Conservation (phyloP, 2,329 filamentous ascomycete species). For the Ceratocystis alfenasii region DNA sequence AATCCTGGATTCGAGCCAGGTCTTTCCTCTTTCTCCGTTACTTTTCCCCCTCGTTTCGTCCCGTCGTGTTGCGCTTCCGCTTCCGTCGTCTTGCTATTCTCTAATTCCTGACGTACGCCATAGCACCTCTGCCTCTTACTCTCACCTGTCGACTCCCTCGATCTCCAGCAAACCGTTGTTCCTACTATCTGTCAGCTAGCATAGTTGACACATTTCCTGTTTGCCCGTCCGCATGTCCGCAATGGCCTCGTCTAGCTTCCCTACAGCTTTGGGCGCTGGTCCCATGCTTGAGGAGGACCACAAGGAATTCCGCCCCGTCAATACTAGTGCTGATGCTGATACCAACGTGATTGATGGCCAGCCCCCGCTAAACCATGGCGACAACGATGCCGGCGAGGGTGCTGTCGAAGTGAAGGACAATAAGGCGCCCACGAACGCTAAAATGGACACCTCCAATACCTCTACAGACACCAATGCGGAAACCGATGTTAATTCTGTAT, state of each 20-base stretch:
- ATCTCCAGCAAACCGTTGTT: no score
- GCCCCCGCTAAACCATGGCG: constrained; percentile 16
- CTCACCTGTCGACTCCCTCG: no score
- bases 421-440: constrained; percentile 22
- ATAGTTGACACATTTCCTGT: no score
- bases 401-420: constrained; percentile 10
- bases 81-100: neutral
- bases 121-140: neutral
- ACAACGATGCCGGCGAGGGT: neutral
- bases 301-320: neutral
- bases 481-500: constrained; percentile 34
- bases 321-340: neutral
- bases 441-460: constrained; percentile 15
- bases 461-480: neutral
- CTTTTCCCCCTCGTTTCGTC: constrained; percentile 1
- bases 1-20: neutral
- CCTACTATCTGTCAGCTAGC: no score
- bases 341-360: neutral
- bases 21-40: neutral
- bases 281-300: neutral
- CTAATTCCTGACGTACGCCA: neutral
- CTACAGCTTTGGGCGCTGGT: neutral
- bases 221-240: neutral
- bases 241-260: neutral
- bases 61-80: neutral